Evolutionary conservation across 2,329 filamentous ascomycete species (phyloP), one percentile per base, ranked within the genome.

Genomic region (Immersiporthe knoxdaviesiana): DNA sequence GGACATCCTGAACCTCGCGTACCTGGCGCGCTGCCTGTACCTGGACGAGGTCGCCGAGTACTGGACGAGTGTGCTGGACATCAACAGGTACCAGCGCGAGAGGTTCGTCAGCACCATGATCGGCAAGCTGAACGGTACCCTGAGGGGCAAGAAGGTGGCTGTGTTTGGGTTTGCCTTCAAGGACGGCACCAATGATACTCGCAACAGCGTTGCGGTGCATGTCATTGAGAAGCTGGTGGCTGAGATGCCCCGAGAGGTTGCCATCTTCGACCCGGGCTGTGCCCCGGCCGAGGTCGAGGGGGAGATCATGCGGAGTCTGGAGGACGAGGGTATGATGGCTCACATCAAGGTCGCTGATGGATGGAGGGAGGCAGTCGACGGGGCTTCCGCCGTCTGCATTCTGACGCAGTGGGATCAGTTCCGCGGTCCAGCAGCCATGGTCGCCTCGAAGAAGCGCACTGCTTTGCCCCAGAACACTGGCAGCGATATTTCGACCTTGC

Each of bases 81-180:
- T 90, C 77, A 90, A 90, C 75, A 83, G 85, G 71, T 85, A 83
- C 76, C 87, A 90, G 74, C 83, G 85, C 30, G 78, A 82, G 18
- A 82, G 88, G 4, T 89, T 89, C 73, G 81, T 82, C 1, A 79
- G 81, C 63, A 80, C 82, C n/a, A 82, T 90, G 30, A 82, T 88
- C 24, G 78, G 79, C n/a, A 81, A 81, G 37, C 79, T 90, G 47
- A 84, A 88, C 73, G 83, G 84, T 63, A 86, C 85, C 6, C 76
- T 89, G 2, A 78, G 79, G 0, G 81, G 82, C 16, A 88, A 88
- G 78, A 88, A 86, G 74, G 78, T 90, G 21, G 80, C 85, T 0
- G 76, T 90, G 1, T 79, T 90, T 8, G 88, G 88, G 0, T 89
- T 87, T 71, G 86, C 87, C 0, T 90, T 87, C 78, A 90, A 90